Evolutionary conservation across 139 green algal species (phyloP), one percentile per base, ranked within the genome.

Genomic region (Raphidocelis subcapitata): DNA sequence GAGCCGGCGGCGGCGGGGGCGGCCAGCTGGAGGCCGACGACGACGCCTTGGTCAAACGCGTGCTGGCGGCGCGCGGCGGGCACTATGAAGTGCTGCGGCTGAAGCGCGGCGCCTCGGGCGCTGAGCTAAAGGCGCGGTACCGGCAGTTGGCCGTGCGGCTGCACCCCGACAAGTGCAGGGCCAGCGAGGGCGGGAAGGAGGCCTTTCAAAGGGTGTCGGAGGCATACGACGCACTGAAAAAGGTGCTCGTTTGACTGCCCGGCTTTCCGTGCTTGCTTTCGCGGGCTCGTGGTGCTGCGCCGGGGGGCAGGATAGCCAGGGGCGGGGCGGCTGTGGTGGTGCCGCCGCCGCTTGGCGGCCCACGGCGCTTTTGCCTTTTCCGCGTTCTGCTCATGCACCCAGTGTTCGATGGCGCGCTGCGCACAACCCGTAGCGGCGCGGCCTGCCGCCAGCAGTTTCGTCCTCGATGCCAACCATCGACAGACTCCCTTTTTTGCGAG

Each of bases 161-260:
- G 55, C 83, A 88, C 73, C 83, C 83, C 28, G 83, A 88, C 41
- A 87, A 86, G 73, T 86, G 83, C 72, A 69, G 72, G 35, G 70
- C 49, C 23, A 24, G 49, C n/a, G 35, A 68, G 44, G 67, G 69
- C 14, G 83, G 80, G 15, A 74, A 64, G 3, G 65, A 71, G 14
- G 83, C 83, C 16, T 88, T 88, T 26, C 76, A 85, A 24, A 60
- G 73, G 12, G 60, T 81, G 23, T 54, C 76, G 26, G 51, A 71
- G 33, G 83, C 83, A 24, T 88, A 86, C 62, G 29, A 52, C 46
- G 46, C 75, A 8, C 64, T 87, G 37, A 54, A 64, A 31, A 41
- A 18, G 12, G 26, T 41, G 28, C 21, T 63, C 32, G 28, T 31
- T 3, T 59, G 29, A 44, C 57, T n/a, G n/a, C n/a, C n/a, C n/a